A percentile compares a stretch with the other conserved stretches of the same genome.
Evolutionary conservation across 345 rosid species (phyloP).

Genomic region (Salix suchowensis): DNA sequence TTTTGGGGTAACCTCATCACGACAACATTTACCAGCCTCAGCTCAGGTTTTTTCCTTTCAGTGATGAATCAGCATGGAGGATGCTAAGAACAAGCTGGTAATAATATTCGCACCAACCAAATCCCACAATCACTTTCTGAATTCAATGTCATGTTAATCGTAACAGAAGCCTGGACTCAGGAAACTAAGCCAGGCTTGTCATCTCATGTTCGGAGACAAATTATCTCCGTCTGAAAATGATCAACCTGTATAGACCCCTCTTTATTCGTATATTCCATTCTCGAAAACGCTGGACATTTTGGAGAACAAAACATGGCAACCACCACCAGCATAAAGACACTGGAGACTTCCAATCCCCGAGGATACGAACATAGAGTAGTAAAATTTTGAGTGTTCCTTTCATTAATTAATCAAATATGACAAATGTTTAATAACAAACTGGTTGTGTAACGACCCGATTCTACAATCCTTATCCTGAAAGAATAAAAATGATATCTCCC

Average conservation of each 20-base stretch:
- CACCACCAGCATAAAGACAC: background rate
- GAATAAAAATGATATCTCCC: slow-evolving; percentile 39
- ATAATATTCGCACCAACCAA: background rate
- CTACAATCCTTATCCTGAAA: slow-evolving; percentile 39
- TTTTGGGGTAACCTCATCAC: too few species aligned
- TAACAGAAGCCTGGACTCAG: background rate
- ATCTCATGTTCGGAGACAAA: background rate
- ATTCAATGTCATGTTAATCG: background rate
- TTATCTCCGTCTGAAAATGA: background rate
- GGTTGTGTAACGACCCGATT: slow-evolving; percentile 32
- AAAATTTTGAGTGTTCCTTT: slow-evolving; percentile 7
- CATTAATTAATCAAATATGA: slow-evolving; percentile 54
- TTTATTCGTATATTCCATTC: background rate
- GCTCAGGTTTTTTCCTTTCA: too few species aligned
- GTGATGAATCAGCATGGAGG: background rate
- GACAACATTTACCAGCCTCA: background rate
- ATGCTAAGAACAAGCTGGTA: too few species aligned
- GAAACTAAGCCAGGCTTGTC: background rate
- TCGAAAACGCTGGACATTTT: background rate
- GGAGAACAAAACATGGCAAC: background rate
- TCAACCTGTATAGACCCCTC: background rate
- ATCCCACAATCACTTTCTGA: background rate
- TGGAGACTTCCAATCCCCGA: background rate
- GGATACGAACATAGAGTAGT: background rate
- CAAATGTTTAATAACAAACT: slow-evolving; percentile 48